Evolutionary conservation across 306 rosid genomes (phyloP).

Genomic region (Sicyos baderoa): DNA sequence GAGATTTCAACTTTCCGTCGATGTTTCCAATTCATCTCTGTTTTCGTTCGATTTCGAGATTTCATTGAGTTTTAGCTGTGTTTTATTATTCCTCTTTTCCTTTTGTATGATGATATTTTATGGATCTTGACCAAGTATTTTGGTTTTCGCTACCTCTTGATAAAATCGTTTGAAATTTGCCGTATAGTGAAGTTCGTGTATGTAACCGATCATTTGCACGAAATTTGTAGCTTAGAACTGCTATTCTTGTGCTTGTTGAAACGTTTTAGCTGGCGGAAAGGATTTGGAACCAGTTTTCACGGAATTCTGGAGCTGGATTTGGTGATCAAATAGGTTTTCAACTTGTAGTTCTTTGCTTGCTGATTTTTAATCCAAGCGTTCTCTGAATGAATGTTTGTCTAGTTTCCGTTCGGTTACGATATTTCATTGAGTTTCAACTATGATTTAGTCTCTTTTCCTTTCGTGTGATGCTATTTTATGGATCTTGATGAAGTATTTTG

Average conservation of each 20-base stretch:
- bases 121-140: not conserved
- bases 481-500: constrained; percentile 1
- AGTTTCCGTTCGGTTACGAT: not conserved
- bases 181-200: not conserved
- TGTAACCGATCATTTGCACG: not conserved
- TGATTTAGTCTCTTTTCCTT: too few species aligned
- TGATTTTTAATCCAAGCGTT: not conserved
- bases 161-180: not conserved
- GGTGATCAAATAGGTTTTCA: not conserved
- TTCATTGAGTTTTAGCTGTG: not conserved
- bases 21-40: not conserved
- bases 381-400: not conserved
- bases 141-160: not conserved
- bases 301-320: not conserved
- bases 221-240: not conserved
- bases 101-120: not conserved
- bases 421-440: too few species aligned
- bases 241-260: not conserved
- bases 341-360: not conserved
- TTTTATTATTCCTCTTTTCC: not conserved
- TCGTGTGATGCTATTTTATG: too few species aligned
- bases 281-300: not conserved
- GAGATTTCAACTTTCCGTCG: not conserved
- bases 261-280: not conserved
- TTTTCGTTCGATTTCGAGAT: not conserved